Evolutionary conservation across 305 asterid species (phyloP).

Genomic region (Lippia alba): DNA sequence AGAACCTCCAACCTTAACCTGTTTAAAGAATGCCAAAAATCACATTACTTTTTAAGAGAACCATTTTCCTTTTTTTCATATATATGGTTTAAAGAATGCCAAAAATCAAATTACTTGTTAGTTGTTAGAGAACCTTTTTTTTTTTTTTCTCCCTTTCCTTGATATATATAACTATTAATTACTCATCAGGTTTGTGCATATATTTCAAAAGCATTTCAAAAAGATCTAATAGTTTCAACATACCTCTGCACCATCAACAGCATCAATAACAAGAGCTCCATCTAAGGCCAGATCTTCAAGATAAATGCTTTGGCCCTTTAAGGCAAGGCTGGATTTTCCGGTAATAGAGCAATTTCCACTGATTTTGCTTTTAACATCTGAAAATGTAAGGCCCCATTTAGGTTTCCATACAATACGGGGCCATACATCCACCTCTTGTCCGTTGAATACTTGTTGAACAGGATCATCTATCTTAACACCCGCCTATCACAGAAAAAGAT

Average conservation of each 20-base stretch:
- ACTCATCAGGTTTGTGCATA: too few relatives aligned
- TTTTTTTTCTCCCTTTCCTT: too few relatives aligned
- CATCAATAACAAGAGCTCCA: slow-evolving; percentile 79
- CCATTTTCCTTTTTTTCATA: too few relatives aligned
- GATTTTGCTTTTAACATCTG: slow-evolving; percentile 78
- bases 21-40: slow-evolving; percentile 31
- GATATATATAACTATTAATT: too few relatives aligned
- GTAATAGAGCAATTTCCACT: slow-evolving; percentile 65
- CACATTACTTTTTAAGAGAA: neutral
- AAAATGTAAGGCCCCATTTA: slow-evolving; percentile 91
- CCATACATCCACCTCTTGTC: slow-evolving; percentile 97
- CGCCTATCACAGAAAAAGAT: slow-evolving; percentile 56
- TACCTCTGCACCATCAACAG: slow-evolving; percentile 84
- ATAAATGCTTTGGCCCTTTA: slow-evolving; percentile 66
- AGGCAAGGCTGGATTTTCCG: slow-evolving; percentile 74
- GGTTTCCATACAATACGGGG: slow-evolving; percentile 95
- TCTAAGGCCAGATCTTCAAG: slow-evolving; percentile 80
- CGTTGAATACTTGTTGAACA: slow-evolving; percentile 62
- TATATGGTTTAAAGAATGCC: too few relatives aligned
- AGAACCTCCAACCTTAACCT: slow-evolving; percentile 73
- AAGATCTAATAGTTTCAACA: slow-evolving; percentile 1
- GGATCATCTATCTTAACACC: slow-evolving; percentile 90
- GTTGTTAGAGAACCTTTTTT: too few relatives aligned
- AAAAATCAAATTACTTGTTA: too few relatives aligned
- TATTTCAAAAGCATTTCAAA: too few relatives aligned